Evolutionary conservation across 2,329 filamentous ascomycete genomes (phyloP).

Genomic region (Calonectria pseudoreteaudii): DNA sequence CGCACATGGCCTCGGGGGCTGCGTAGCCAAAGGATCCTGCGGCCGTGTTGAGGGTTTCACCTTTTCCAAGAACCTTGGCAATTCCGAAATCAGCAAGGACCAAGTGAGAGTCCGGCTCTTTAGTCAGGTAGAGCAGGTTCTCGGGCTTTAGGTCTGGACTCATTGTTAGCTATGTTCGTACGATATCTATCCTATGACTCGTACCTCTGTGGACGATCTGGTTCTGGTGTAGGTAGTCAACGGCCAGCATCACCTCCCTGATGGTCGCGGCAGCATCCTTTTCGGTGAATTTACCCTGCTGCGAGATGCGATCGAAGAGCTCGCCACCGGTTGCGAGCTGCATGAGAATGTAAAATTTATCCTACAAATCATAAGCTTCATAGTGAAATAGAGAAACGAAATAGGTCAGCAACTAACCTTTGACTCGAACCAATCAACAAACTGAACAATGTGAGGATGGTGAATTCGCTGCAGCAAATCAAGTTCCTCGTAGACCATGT

Average conservation of each 20-base stretch:
- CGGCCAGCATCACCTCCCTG: slow-evolving; percentile 90
- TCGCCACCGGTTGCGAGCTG: slow-evolving; percentile 96
- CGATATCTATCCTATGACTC: slow-evolving; percentile 13
- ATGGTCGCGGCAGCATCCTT: slow-evolving; percentile 98
- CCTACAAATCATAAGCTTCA: slow-evolving; percentile 62
- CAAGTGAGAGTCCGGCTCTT: slow-evolving; percentile 80
- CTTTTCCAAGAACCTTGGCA: slow-evolving; percentile 92
- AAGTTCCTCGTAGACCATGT: slow-evolving; percentile 98
- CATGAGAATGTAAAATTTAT: slow-evolving; percentile 99
- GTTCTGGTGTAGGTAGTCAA: slow-evolving; percentile 93
- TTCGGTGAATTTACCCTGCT: slow-evolving; percentile 97
- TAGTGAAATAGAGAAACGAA: background rate
- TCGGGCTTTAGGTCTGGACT: slow-evolving; percentile 91
- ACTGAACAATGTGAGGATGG: slow-evolving; percentile 96
- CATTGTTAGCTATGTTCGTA: slow-evolving; percentile 2
- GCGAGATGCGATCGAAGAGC: slow-evolving; percentile 97
- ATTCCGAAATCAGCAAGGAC: slow-evolving; percentile 98
- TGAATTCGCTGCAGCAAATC: slow-evolving; percentile 90
- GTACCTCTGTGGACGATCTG: slow-evolving; percentile 95
- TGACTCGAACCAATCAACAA: slow-evolving; percentile 99
- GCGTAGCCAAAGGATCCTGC: slow-evolving; percentile 98
- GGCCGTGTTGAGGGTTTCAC: slow-evolving; percentile 96
- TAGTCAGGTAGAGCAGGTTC: slow-evolving; percentile 93
- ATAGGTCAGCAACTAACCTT: slow-evolving; percentile 71
- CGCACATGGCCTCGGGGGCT: slow-evolving; percentile 97